phyloP scores from a whole-genome alignment of 2,329 filamentous ascomycete species.

The Aspergillus sp. region DNA sequence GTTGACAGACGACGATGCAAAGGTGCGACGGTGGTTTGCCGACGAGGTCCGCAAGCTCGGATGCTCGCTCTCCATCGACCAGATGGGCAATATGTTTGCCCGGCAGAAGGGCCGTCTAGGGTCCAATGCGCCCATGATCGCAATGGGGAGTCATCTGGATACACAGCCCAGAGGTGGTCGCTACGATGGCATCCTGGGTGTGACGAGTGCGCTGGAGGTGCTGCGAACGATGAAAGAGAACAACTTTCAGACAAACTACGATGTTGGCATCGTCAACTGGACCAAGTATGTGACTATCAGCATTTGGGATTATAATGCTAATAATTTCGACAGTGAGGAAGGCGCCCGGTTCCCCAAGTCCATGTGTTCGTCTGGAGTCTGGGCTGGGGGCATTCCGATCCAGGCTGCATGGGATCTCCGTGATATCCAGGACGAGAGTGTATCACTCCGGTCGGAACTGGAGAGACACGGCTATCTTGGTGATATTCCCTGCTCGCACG shows the following conservation, averaged over 20 bases:
- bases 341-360: constrained; percentile 73
- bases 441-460: constrained; percentile 63
- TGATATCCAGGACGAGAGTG: constrained; percentile 57
- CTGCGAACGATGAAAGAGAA: constrained; percentile 65
- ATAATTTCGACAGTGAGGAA: constrained; percentile 59
- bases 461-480: constrained; percentile 69
- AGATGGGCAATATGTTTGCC: constrained; percentile 51
- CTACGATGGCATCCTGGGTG: constrained; percentile 73
- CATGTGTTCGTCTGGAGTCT: constrained; percentile 72
- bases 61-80: constrained; percentile 64
- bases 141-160: constrained; percentile 48
- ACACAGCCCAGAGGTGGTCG: constrained; percentile 40
- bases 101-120: constrained; percentile 18
- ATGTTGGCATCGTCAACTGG: constrained; percentile 66
- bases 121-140: constrained; percentile 29
- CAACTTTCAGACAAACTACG: constrained; percentile 63
- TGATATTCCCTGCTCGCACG: constrained; percentile 50
- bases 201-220: constrained; percentile 69
- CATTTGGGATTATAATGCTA: not conserved
- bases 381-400: constrained; percentile 63
- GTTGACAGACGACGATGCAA: constrained; percentile 66
- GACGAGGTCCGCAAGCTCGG: constrained; percentile 58
- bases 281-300: constrained; percentile 42
- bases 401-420: constrained; percentile 58
- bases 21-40: constrained; percentile 69